A percentile compares a stretch with the other conserved stretches of the same genome.
phyloP scores from a whole-genome alignment of 2,329 filamentous ascomycete genomes.

The Graphiopsis chlorocephala region DNA sequence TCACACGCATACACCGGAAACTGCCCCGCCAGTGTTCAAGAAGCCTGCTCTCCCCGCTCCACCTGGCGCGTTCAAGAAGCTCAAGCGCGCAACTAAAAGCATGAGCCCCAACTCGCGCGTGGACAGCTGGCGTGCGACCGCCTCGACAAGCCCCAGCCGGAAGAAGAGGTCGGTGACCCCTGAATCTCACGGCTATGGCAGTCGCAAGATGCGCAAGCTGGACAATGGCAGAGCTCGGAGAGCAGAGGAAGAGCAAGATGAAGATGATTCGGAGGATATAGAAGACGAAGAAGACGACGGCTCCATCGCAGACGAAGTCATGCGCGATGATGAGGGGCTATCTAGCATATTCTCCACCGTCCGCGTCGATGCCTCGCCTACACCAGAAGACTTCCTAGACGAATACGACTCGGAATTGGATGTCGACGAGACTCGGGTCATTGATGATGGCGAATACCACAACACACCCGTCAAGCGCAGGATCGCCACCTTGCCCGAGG shows the following conservation, averaged over 20 bases:
- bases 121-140: slow-evolving; percentile 23
- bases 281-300: slow-evolving; percentile 12
- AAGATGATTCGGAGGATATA: neutral
- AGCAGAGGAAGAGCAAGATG: neutral
- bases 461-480: slow-evolving; percentile 18
- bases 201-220: slow-evolving; percentile 23
- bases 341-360: slow-evolving; percentile 12
- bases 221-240: slow-evolving; percentile 15
- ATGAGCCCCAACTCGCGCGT: slow-evolving; percentile 36
- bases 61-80: slow-evolving; percentile 20
- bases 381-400: slow-evolving; percentile 8
- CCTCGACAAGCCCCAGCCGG: slow-evolving; percentile 5
- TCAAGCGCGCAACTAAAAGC: slow-evolving; percentile 23
- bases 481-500: slow-evolving; percentile 23
- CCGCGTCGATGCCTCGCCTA: slow-evolving; percentile 5
- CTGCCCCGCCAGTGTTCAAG: slow-evolving; percentile 31
- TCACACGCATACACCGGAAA: slow-evolving; percentile 22
- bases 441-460: slow-evolving; percentile 26
- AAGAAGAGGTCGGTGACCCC: slow-evolving; percentile 26
- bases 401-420: slow-evolving; percentile 17
- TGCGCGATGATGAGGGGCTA: slow-evolving; percentile 14
- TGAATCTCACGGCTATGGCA: slow-evolving; percentile 17
- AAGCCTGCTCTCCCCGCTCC: slow-evolving; percentile 23
- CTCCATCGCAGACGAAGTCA: slow-evolving; percentile 6
- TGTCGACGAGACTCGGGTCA: slow-evolving; percentile 18